phyloP scores from a whole-genome alignment of 106 monocot species.

The Platanthera zijinensis region DNA sequence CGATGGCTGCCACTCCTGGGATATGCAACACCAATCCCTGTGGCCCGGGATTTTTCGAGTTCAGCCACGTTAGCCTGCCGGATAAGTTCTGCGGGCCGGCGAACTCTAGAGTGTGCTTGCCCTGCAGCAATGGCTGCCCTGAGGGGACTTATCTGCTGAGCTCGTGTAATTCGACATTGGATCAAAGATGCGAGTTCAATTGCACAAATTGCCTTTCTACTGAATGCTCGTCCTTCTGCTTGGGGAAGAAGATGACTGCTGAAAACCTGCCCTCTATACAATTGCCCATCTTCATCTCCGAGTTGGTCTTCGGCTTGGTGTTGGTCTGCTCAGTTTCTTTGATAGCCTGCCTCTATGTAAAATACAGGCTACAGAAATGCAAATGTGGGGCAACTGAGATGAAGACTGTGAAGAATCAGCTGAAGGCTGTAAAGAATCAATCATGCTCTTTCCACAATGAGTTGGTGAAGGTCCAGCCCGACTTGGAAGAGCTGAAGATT shows the following conservation, averaged over 20 bases:
- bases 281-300: constrained; percentile 61
- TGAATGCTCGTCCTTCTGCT: constrained; percentile 49
- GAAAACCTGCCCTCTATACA: constrained; percentile 34
- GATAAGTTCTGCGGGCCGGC: constrained; percentile 43
- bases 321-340: constrained; percentile 40
- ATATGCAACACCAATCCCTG: constrained; percentile 58
- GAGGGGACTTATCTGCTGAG: constrained; percentile 30
- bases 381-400: constrained; percentile 25
- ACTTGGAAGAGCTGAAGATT: constrained; percentile 70
- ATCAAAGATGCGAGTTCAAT: constrained; percentile 53
- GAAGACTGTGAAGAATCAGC: constrained; percentile 10
- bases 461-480: constrained; percentile 39
- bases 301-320: constrained; percentile 61
- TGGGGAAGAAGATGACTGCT: constrained; percentile 8
- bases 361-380: constrained; percentile 39
- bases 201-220: constrained; percentile 45
- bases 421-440: constrained; percentile 10
- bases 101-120: constrained; percentile 70
- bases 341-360: constrained; percentile 51
- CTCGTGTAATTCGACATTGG: constrained; percentile 49
- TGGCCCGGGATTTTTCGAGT: constrained; percentile 70
- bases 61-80: constrained; percentile 20
- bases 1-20: constrained; percentile 88
- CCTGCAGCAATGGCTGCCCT: constrained; percentile 64
- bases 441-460: constrained; percentile 46